Evolutionary conservation across 2,329 filamentous ascomycete genomes (phyloP), one percentile per base, ranked within the genome.

Genomic region (Hymenoscyphus scutula): DNA sequence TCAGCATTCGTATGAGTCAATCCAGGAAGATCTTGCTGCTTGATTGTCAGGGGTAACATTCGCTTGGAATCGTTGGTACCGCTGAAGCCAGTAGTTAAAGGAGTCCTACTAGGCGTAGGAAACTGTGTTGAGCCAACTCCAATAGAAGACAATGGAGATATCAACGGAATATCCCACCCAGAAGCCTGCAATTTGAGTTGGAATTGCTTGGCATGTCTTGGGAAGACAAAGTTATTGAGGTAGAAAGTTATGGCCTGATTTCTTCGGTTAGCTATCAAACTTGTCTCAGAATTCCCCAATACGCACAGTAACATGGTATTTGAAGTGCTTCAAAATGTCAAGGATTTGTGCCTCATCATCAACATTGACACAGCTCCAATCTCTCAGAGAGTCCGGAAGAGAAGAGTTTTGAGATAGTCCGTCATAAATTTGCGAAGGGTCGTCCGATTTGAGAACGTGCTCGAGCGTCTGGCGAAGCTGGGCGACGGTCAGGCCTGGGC

Each of bases 61-160:
- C 74, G 76, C 41, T 81, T 78, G 23, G 83, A 85, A 69, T 91
- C 89, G 53, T 89, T 91, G 0, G 89, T 91, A 0, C 89, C 89
- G 7, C 85, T 89, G 70, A 92, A 92, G 0, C 89, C 89, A 0
- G 87, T 90, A 0, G 87, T 89, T 1, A 80, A 64, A 1, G 75
- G 69, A 15, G 17, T 54, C 7, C 13, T 48, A 11, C 5, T 53
- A 6, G 48, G 63, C 19, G 90, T 3, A 85, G 76, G 70, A 89
- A 90, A 58, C 83, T 82, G 0, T 89, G 69, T 29, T 8, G 34
- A 59, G 41, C 29, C 25, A 58, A 17, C 25, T 5, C 56, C 19
- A 23, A 29, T 29, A 3, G 23, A 48, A 2, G 23, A n/a, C 29
- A 54, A 17, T 30, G 60, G 29, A 61, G 69, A 63, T 29, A 77